Conservation (phyloP, 441 rosid species). For the Populus tomentosa region DNA sequence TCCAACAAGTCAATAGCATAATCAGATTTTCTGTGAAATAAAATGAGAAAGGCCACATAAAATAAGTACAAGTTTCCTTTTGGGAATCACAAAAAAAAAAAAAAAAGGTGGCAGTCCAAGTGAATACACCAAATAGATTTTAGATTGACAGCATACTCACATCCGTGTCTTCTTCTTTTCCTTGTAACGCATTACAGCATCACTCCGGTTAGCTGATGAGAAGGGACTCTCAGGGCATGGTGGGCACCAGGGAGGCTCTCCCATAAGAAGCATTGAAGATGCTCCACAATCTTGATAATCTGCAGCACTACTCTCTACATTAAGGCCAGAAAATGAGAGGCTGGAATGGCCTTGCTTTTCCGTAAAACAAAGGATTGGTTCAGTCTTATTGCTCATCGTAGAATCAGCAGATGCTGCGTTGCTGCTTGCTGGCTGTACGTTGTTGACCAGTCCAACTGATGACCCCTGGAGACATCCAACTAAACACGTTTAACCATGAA, state of each 20-base stretch:
- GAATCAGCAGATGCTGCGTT: slow-evolving; percentile 75
- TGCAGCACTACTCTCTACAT: slow-evolving; percentile 73
- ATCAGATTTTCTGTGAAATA: not conserved
- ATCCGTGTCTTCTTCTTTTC: slow-evolving; percentile 94
- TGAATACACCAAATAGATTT: not conserved
- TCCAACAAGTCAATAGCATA: not conserved
- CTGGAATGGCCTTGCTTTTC: slow-evolving; percentile 51
- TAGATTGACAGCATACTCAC: slow-evolving; percentile 42
- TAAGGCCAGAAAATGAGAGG: slow-evolving; percentile 89
- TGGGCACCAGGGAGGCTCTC: slow-evolving; percentile 93
- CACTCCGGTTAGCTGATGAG: slow-evolving; percentile 59
- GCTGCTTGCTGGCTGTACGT: slow-evolving; percentile 70
- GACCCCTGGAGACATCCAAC: slow-evolving; percentile 41
- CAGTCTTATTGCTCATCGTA: slow-evolving; percentile 77
- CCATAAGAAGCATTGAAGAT: slow-evolving; percentile 67
- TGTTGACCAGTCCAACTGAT: slow-evolving; percentile 43
- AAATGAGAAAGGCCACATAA: not conserved
- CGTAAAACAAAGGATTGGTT: slow-evolving; percentile 65
- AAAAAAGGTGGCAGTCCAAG: not conserved
- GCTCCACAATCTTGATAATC: slow-evolving; percentile 97
- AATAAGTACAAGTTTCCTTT: not conserved
- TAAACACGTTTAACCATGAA: slow-evolving; percentile 3
- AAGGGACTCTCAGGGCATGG: slow-evolving; percentile 57
- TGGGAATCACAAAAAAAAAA: not conserved
- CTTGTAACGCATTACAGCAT: slow-evolving; percentile 95